A percentile compares a stretch with the other conserved stretches of the same genome.
Evolutionary conservation across 371 early-diverging fungal genomes (phyloP).

Genomic region (Choanephora cucurbitarum): DNA sequence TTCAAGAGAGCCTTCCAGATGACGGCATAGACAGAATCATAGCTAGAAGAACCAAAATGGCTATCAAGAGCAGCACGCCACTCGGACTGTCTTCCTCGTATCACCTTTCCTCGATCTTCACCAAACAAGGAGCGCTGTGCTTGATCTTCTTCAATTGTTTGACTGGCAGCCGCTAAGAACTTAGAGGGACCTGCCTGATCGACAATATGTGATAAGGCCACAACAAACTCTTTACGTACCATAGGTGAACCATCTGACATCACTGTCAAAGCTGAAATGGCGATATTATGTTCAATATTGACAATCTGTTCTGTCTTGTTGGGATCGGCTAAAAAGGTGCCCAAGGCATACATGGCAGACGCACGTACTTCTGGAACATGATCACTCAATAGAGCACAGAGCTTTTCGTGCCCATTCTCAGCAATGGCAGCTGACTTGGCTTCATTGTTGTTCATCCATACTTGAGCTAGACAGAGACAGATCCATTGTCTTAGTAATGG

Average conservation of each 20-base stretch:
- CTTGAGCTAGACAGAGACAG: slow-evolving; percentile 82
- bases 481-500: slow-evolving; percentile 92
- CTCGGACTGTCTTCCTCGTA: slow-evolving; percentile 27
- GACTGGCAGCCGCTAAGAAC: slow-evolving; percentile 68
- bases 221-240: slow-evolving; percentile 81
- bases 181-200: slow-evolving; percentile 56
- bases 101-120: slow-evolving; percentile 24
- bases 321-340: slow-evolving; percentile 77
- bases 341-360: slow-evolving; percentile 78
- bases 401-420: slow-evolving; percentile 67
- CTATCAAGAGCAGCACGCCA: slow-evolving; percentile 31
- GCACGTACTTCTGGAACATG: slow-evolving; percentile 86
- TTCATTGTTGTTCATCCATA: slow-evolving; percentile 81
- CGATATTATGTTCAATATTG: slow-evolving; percentile 71
- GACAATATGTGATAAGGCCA: slow-evolving; percentile 70
- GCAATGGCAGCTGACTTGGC: slow-evolving; percentile 74
- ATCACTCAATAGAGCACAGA: slow-evolving; percentile 67
- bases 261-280: slow-evolving; percentile 60
- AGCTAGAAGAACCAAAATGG: slow-evolving; percentile 45
- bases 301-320: slow-evolving; percentile 71
- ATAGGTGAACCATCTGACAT: slow-evolving; percentile 82
- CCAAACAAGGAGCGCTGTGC: slow-evolving; percentile 18
- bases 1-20: slow-evolving; percentile 80
- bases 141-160: slow-evolving; percentile 66
- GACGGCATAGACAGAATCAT: slow-evolving; percentile 60